Base-by-base conservation (phyloP, 2,329 filamentous ascomycete species). In the Tolypocladium paradoxum region DNA sequence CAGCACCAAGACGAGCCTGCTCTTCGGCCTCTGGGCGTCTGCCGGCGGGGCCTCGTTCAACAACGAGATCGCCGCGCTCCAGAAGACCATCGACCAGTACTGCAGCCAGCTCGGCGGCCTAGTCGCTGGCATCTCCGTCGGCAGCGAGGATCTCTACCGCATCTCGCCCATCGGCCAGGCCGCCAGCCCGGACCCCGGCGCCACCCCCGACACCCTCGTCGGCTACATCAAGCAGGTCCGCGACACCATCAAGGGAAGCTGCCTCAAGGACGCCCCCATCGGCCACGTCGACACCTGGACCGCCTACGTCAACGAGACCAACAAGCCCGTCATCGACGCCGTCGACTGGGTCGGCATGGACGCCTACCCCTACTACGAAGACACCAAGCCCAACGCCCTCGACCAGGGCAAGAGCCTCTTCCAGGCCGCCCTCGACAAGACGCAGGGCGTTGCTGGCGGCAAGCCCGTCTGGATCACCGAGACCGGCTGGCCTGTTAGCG, bases 231-330 rank as follows among this genome's bases (percentile, higher is more conserved):
- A 76, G 54, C 74, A 86, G 65, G 83, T 88, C 55, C 82, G 83
- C 57, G 68, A 74, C 31, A 75, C 80, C 56, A 80, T 95, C 63
- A 64, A 77, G 31, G 80, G 79, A 55, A 90, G 87, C 16, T 65
- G 72, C 49, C 73, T 87, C 27, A 71, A 76, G 37, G 70, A 71
- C 27, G 77, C 74, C 47, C 75, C 81, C 20, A 75, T 95, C 55
- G 90, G 90, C 51, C 90, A 95, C 70, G 90, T 95, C 65, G 90
- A 95, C 66, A 95, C 90, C 50, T 95, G 89, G 89, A 90, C 85
- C 36, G 82, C 81, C 51, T 91, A 83, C 76, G 82, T 82, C 65
- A 90, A 95, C 69, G 69, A 71, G 50, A 81, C 84, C 64, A 95
- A 92, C 78, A 70, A 71, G 49, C 81, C 77, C 43, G 82, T 95